phyloP scores from a whole-genome alignment of 2,329 filamentous ascomycete species.

The Pseudocercospora eumusae region DNA sequence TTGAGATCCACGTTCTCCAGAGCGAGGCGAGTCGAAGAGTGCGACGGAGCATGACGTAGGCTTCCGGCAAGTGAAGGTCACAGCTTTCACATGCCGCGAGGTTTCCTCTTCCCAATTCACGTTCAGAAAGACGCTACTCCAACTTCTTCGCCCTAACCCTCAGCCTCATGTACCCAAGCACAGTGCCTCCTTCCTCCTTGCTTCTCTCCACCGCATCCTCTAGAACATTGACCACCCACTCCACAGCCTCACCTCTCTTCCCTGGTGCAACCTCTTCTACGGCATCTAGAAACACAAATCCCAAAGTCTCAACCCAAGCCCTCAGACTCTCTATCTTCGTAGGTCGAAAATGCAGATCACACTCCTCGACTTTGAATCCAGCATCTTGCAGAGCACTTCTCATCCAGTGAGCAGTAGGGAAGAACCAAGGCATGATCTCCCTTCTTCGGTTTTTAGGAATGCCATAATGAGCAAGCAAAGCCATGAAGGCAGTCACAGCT shows the following conservation, averaged over 20 bases:
- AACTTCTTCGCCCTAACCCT: conserved; percentile 3
- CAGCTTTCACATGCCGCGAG: not conserved
- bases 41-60: not conserved
- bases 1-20: not conserved
- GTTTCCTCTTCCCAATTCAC: not conserved
- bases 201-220: conserved; percentile 57
- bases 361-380: conserved; percentile 49
- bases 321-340: conserved; percentile 58
- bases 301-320: conserved; percentile 68
- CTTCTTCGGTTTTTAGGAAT: conserved; percentile 47
- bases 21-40: not conserved
- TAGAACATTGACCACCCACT: conserved; percentile 58
- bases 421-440: conserved; percentile 65
- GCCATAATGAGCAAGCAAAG: conserved; percentile 45
- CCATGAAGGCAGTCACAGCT: conserved; percentile 60
- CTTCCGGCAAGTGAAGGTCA: not conserved
- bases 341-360: conserved; percentile 66
- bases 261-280: conserved; percentile 49
- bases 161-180: conserved; percentile 8
- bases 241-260: conserved; percentile 56
- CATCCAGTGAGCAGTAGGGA: conserved; percentile 66
- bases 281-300: conserved; percentile 53
- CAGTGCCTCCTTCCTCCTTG: conserved; percentile 43
- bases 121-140: not conserved
- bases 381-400: conserved; percentile 39